These are phyloP conservation scores for Echeveria elegans DNA, from an alignment of 164 flowering plant genomes.

Conservation along the genomic window DNA sequence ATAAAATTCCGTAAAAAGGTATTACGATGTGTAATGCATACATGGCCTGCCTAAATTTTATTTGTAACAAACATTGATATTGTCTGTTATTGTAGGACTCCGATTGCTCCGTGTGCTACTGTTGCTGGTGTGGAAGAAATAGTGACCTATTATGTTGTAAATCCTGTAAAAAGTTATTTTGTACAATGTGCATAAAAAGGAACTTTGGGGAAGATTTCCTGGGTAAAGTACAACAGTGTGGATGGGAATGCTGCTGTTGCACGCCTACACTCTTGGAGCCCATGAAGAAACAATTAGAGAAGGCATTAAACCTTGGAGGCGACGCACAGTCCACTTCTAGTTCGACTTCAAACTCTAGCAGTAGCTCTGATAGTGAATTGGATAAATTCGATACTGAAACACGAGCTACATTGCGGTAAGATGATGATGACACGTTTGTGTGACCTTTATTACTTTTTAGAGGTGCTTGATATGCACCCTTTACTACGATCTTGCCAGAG, in stretches of 20 bases:
- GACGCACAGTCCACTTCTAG: conserved; percentile 30
- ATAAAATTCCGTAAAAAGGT: conserved; percentile 50
- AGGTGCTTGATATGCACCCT: neutral
- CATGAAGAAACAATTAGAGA: conserved; percentile 39
- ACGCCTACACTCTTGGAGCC: conserved; percentile 42
- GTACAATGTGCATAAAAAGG: conserved; percentile 52
- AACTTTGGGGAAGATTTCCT: conserved; percentile 56
- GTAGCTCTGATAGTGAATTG: conserved; percentile 61
- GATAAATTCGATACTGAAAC: conserved; percentile 41
- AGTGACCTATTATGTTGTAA: conserved; percentile 54
- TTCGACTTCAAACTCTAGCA: conserved; percentile 8
- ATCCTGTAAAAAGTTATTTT: conserved; percentile 54
- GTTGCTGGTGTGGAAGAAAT: conserved; percentile 81
- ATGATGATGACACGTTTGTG: neutral
- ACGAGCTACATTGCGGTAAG: conserved; percentile 40
- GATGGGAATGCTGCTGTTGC: conserved; percentile 82
- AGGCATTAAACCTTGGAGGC: conserved; percentile 33
- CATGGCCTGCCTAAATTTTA: neutral
- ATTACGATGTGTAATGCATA: neutral
- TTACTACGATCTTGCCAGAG: neutral
- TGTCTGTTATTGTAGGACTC: conserved; percentile 39
- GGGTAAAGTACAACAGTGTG: conserved; percentile 28
- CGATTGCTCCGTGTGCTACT: conserved; percentile 63
- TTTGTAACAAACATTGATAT: neutral
- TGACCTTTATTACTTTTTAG: neutral